These are phyloP conservation scores for Daldinia caldariorum DNA, from an alignment of 495 filamentous ascomycete species.

Conservation along the genomic window DNA sequence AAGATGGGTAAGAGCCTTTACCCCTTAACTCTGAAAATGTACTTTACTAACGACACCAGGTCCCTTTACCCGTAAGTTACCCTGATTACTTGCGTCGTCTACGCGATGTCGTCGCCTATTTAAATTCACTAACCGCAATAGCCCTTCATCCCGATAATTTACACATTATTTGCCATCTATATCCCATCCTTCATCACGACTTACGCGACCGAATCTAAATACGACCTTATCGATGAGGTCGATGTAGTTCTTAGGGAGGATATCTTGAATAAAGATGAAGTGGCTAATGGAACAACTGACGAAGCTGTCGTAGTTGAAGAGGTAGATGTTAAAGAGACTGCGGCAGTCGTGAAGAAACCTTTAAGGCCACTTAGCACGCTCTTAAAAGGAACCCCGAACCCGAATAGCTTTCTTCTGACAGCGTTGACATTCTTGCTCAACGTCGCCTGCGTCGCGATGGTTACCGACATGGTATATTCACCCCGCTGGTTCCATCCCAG, in stretches of 20 bases:
- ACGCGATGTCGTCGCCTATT: not conserved
- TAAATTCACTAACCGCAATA: constrained; percentile 45
- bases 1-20: constrained; percentile 74
- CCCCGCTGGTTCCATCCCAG: constrained; percentile 72
- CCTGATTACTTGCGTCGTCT: not conserved
- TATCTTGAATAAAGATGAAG: constrained; percentile 46
- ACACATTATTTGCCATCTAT: constrained; percentile 78
- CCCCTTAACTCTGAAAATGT: constrained; percentile 1
- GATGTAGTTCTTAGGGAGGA: constrained; percentile 68
- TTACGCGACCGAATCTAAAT: constrained; percentile 65
- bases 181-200: constrained; percentile 70
- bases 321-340: constrained; percentile 62
- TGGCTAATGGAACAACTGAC: constrained; percentile 44
- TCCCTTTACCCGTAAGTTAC: constrained; percentile 52
- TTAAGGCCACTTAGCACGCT: constrained; percentile 67
- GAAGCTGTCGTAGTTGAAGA: constrained; percentile 55
- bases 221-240: constrained; percentile 68
- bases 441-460: constrained; percentile 67
- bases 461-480: constrained; percentile 78
- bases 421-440: constrained; percentile 77
- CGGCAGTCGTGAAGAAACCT: constrained; percentile 54
- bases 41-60: constrained; percentile 31
- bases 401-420: constrained; percentile 65
- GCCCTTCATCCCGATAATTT: constrained; percentile 71
- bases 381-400: constrained; percentile 78